Evolutionary conservation across 2,329 filamentous ascomycete genomes (phyloP), one percentile per base, ranked within the genome.

Genomic region (Aspergillus oerlinghausenensis): DNA sequence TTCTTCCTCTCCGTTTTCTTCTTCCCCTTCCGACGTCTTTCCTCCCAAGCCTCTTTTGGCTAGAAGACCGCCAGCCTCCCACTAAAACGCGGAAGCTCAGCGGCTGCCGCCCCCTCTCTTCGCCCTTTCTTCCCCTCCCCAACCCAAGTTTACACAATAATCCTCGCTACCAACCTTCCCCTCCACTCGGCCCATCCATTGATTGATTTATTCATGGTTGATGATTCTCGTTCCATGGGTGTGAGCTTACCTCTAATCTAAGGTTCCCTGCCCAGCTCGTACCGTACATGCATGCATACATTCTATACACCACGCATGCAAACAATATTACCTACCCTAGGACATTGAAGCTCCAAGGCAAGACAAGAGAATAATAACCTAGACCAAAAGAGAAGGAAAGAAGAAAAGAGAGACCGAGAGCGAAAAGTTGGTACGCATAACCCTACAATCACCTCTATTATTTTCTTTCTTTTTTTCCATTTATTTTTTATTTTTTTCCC

Each of bases 71-170:
- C 61, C 59, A 60, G 57, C 55, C 62, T 60, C 62, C 61, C 57
- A 57, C 60, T 64, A 65, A 61, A 65, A 63, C 57, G 60, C 54
- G 56, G 63, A 64, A 64, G 62, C 54, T 57, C 49, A 62, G 55
- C 53, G 54, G 58, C 58, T 43, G 51, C 50, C 56, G 53, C 51
- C 40, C 28, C 42, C 42, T 45, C 42, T 45, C 42, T 21, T 45
- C 42, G n/a, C 10, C 42, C 21, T 45, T 45, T 43, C 28, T 45
- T 58, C 57, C 61, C 57, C 55, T 58, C 56, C 55, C 55, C 55
- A 52, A 61, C 60, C 67, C 65, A 66, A 45, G 42, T 45, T 38
- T 38, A 17, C n/a, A 19, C 21, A 66, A 68, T 50, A 66, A 68
- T 48, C 53, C 47, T 54, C 52, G 40, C 45, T 54, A 48, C 49